Conservation (phyloP, 768 basidiomycete species). For the Rossbeevera mucosa region DNA sequence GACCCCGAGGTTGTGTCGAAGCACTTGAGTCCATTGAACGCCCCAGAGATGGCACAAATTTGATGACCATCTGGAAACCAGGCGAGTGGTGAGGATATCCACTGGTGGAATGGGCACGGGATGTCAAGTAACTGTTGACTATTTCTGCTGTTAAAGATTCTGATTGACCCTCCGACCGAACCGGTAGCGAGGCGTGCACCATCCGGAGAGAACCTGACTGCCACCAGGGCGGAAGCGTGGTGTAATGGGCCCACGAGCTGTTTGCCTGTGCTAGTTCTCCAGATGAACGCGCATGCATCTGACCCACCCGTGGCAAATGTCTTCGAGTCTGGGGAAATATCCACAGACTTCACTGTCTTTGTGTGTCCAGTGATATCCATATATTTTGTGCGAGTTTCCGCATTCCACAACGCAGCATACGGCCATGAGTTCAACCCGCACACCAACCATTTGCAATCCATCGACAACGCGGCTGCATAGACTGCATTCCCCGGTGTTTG, state of each 20-base stretch:
- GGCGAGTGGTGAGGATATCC: not conserved
- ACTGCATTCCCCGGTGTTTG: not conserved
- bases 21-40: not conserved
- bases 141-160: not conserved
- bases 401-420: not conserved
- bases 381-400: not conserved
- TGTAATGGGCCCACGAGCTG: not conserved
- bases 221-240: not conserved
- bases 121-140: not conserved
- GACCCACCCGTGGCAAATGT: not conserved
- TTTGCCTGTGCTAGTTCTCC: not conserved
- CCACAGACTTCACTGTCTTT: not conserved
- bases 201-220: not conserved
- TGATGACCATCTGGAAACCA: not conserved
- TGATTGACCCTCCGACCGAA: not conserved
- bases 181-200: not conserved
- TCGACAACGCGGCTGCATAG: not conserved
- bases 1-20: not conserved
- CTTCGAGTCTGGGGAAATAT: not conserved
- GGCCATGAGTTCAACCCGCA: not conserved
- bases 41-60: not conserved
- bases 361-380: not conserved
- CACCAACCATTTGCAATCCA: not conserved
- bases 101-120: not conserved
- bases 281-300: not conserved